Evolutionary conservation across 176 grass and related monocot species (phyloP), one percentile per base, ranked within the genome.

Genomic region (Tuctoria greenei): DNA sequence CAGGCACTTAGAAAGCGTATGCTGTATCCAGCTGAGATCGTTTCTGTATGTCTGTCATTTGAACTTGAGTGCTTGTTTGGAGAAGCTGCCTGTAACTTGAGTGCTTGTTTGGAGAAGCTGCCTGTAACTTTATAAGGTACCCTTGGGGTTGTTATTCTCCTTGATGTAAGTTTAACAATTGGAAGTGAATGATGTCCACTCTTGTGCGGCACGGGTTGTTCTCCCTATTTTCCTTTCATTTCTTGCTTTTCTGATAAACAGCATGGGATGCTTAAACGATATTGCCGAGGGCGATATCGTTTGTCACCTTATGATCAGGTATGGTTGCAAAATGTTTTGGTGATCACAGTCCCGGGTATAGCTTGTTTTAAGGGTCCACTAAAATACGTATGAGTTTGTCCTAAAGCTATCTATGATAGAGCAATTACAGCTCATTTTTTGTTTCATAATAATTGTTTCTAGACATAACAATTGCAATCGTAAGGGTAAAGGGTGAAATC

Each of bases 111-210:
- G 67, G 51, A 51, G 45, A 68, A 23, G 44, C 42, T 67, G 79
- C 8, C 0, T 66, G 42, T 51, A 46, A 69, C 15, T 72, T 49
- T 73, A 73, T 67, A 46, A 23, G 0, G 10, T 14, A 21, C 34
- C 4, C 28, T 17, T n/a, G 39, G 15, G 16, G 10, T 11, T 18
- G 18, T 66, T 81, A 56, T 75, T 25, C 44, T 66, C 41, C 40
- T 45, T 39, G n/a, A 66, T 86, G 79, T 66, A 71, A 77, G 60
- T 66, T 40, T 40, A 40, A 31, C 16, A 3, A 28, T 67, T 67
- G 18, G 50, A 66, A 43, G 40, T 8, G 23, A 63, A 10, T 47
- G 13, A 1, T 25, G 25, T 25, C 2, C 9, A 25, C 31, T 20
- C 42, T 1, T 46, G 10, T 34, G 21, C 31, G 31, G 37, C 21